Base-by-base conservation (phyloP, 2,329 filamentous ascomycete species). In the Sporothrix protearum region DNA sequence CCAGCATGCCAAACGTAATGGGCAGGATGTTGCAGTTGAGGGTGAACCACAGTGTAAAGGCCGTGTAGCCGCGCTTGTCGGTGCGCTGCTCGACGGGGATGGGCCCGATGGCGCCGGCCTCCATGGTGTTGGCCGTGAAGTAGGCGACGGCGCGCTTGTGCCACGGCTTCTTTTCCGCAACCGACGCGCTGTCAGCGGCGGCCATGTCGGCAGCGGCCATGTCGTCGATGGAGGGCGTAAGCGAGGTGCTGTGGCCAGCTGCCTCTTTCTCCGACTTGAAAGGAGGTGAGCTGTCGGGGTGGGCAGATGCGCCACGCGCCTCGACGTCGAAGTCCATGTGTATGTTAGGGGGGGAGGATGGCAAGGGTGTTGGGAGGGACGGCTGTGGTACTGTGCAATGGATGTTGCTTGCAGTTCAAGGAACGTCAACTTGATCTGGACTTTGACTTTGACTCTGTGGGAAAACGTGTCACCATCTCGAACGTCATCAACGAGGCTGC, bases 1-100 rank as follows among this genome's bases (percentile, higher is more conserved):
- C 88, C 1, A 89, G 82, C 84, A 90, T 87, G 72, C 89, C 89
- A 76, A 89, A 89, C 0, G 87, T 87, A 72, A 91, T 86, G 47
- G 80, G 80, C 12, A 85, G 76, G 57, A 85, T 84, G 73, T 85
- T 85, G 68, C 79, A 78, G 74, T 84, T 85, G 75, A 85, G 82
- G 59, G 81, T 84, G 71, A 80, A 83, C 83, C 84, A 85, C 7
- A 85, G 75, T 1, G 83, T 85, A 36, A 85, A 85, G 45, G 83
- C 80, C 49, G 83, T 84, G 75, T 81, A 79, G 72, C 82, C 82
- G 33, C 79, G 77, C 4, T 78, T 81, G 42, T 80, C 79, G 0
- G 78, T 83, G 51, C 83, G 79, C 67, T 84, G 79, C 71, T 83
- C 79, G 7, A 80, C 51, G 0, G 82, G 80, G 33, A 84, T 79